phyloP scores from a whole-genome alignment of 306 rosid genomes.

The Morella rubra region DNA sequence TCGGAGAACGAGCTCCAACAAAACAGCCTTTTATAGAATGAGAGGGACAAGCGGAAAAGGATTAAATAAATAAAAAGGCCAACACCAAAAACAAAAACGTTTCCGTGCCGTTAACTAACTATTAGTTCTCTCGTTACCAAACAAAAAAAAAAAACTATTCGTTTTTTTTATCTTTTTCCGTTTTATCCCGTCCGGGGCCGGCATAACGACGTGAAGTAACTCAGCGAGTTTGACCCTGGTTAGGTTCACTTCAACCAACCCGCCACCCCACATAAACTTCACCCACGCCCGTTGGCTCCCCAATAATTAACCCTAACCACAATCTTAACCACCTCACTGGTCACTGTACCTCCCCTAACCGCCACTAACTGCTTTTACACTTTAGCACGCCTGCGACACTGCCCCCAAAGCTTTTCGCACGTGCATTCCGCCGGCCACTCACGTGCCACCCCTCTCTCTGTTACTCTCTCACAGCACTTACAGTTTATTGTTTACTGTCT shows the following conservation, averaged over 20 bases:
- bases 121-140: conserved; percentile 38
- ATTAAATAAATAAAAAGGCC: neutral
- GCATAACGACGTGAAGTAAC: conserved; percentile 10
- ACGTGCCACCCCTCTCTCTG: conserved; percentile 36
- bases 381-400: neutral
- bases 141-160: too few species aligned
- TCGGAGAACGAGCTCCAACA: neutral
- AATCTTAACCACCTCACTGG: conserved; percentile 8
- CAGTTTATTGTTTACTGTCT: conserved; percentile 30
- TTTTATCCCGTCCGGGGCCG: neutral
- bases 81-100: conserved; percentile 26
- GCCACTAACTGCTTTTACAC: neutral
- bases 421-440: conserved; percentile 38
- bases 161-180: neutral
- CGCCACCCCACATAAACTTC: too few species aligned
- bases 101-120: conserved; percentile 52
- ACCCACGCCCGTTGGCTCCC: too few species aligned
- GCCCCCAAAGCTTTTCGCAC: conserved; percentile 21
- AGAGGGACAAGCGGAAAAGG: too few species aligned
- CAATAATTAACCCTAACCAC: neutral
- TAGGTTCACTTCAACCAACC: too few species aligned
- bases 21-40: neutral
- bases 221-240: too few species aligned
- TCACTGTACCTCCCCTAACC: too few species aligned
- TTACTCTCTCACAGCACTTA: neutral